Base-by-base conservation (phyloP, 768 basidiomycete species). In the Boletus subparvulus region DNA sequence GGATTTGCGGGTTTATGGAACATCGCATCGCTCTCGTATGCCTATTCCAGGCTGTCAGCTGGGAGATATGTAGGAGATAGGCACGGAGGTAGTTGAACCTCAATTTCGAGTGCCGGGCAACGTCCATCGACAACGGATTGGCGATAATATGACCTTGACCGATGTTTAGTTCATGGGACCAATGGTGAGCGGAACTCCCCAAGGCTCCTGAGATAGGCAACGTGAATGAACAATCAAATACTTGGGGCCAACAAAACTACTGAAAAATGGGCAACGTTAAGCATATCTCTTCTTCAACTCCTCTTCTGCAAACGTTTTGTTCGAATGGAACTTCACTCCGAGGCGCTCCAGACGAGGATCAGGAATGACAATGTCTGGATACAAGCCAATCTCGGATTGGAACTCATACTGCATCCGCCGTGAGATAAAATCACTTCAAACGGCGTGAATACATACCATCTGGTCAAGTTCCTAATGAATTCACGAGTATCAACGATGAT, bases 331-430 rank as follows among this genome's bases (percentile, higher is more conserved):
- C 37, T 62, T 67, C 39, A 67, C 69, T 16, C 65, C 70, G 12
- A 71, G 57, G 19, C 55, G 58, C 21, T 63, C 62, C 50, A 71
- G 50, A 40, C 62, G 69, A 37, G 62, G 63, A 51, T 71, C 70
- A 0, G 70, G 68, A 40, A 68, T 58, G 21, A 35, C n/a, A 1
- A 59, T 26, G 28, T 62, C 39, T 3, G 50, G 44, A 48, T 65
- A 69, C 30, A 69, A 41, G 32, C 65, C 67, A 24, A 69, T 54
- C 47, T 69, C 71, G 17, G 64, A 65, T 43, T 67, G 67, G 32
- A 61, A 64, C 3, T 32, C 59, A 13, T 58, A 70, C 70, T 72
- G 30, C 13, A 21, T 43, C 24, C 36, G 19, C 33, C 0, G 26
- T 46, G 50, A 59, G 41, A 43, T 35, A 24, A 16, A 8, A 45